Base-by-base conservation (phyloP, 306 rosid species). In the Abrus precatorius region DNA sequence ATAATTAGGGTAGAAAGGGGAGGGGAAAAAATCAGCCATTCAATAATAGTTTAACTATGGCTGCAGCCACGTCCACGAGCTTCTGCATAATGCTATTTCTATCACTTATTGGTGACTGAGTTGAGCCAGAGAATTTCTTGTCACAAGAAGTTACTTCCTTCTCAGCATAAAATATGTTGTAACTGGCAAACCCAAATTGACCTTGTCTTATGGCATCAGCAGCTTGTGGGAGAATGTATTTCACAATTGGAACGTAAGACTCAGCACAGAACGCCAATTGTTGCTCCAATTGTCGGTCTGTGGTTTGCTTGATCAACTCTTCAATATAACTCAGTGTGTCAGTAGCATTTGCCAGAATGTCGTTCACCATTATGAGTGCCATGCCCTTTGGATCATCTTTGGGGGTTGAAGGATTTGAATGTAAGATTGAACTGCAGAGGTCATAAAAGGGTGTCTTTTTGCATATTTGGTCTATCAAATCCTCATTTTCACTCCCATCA, bases 181-280 rank as follows among this genome's bases (percentile, higher is more conserved):
- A 90, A 69, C 79, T 86, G 5, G 97, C 97, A 82, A 94, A 91
- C 32, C 92, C 92, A 77, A 78, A 94, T 64, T 84, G 66, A 41
- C 91, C 91, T 48, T 85, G 87, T 4, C 1, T 69, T 66, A 94
- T 69, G 2, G 97, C 95, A 49, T 94, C 92, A 77, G 91, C 90
- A 1, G 97, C 95, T 66, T 94, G 95, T 5, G 98, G 97, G 0
- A 94, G 85, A 80, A 75, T 94, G 65, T 85, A 94, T 52, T 85
- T 94, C 73, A 94, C 98, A 7, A 89, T 82, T 2, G 94, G 98
- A 9, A 94, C 92, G 65, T 90, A 94, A 47, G 91, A 70, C 73
- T 94, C 95, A 13, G 97, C 98, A 62, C 97, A 94, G 83, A 83
- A 82, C 6, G 98, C 97, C 80, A 94, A 62, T 13, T 89, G 78